Evolutionary conservation across 805 yeast genomes (phyloP), one percentile per base, ranked within the genome.

Genomic region (Kluyveromyces aestuarii): DNA sequence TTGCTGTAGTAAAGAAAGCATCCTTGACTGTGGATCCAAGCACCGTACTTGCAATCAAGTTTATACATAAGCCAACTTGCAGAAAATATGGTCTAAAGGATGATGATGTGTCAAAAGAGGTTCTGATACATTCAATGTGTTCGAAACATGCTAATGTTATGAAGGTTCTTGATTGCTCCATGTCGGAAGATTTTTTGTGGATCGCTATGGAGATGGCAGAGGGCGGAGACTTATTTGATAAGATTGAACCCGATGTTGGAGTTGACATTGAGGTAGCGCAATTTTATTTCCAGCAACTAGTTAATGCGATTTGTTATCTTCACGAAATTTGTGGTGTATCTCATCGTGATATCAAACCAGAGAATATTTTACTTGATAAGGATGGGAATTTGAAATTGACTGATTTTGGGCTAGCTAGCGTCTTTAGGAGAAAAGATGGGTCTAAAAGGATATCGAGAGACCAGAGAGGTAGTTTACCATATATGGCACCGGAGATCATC

Each of bases 311-410:
- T 9, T 73, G 70, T 18, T 83, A 74, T 52, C 59, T 84, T 40
- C 95, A 85, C 56, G 62, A 70, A 13, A 71, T 73, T 42, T 81
- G 87, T 62, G 85, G 85, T 2, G 69, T 82, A 10, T 81, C 82
- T 39, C 91, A 84, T 64, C 79, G 90, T 11, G 90, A 84, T 61
- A 71, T 84, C 45, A 84, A 84, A 63, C 89, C 90, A 2, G 90
- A 84, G 58, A 85, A 85, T 64, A 72, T 86, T 9, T 67, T 85
- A 27, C 63, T 85, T 14, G 87, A 83, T 59, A 68, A 68, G 21
- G 63, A 70, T 30, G 89, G 90, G 2, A 82, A 84, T 59, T 62
- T 85, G 58, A 82, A 84, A 55, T 64, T 84, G n/a, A 81, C 87
- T 0, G 93, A 84, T 64, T 84, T 85, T 66, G 93, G 93, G 0